Percentiles rank a stretch among this genome's conserved stretches.
Conservation (phyloP, 2,329 filamentous ascomycete genomes). For the Diaporthe sp. region DNA sequence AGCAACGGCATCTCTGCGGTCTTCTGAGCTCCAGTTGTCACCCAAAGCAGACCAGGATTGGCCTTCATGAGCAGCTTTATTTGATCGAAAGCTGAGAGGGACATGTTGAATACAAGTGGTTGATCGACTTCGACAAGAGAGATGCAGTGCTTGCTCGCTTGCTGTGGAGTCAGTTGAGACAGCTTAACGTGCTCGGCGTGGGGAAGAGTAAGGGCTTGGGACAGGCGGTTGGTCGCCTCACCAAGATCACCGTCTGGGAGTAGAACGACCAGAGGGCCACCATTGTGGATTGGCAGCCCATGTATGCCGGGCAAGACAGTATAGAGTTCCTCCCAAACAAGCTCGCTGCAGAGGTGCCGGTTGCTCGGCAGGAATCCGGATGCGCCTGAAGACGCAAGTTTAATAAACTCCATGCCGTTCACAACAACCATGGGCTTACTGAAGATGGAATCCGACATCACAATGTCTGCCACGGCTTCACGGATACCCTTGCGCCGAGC, state of each 20-base stretch:
- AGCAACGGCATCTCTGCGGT: constrained; percentile 47
- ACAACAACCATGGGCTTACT: constrained; percentile 52
- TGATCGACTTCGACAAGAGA: constrained; percentile 57
- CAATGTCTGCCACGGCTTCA: constrained; percentile 54
- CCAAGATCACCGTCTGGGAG: constrained; percentile 26
- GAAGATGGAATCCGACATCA: constrained; percentile 51
- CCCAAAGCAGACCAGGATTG: constrained; percentile 57
- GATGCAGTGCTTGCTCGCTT: constrained; percentile 49
- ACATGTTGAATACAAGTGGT: constrained; percentile 52
- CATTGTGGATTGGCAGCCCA: constrained; percentile 39
- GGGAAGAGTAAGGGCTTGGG: constrained; percentile 33
- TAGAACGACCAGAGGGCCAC: constrained; percentile 45
- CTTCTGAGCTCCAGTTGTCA: constrained; percentile 55
- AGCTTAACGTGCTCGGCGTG: constrained; percentile 47
- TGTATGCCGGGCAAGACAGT: constrained; percentile 41
- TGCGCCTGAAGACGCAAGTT: constrained; percentile 44
- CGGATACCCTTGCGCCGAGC: constrained; percentile 48
- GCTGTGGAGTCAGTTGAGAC: constrained; percentile 46
- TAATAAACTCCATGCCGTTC: constrained; percentile 56
- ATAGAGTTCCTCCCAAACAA: constrained; percentile 55
- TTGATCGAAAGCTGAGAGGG: constrained; percentile 48
- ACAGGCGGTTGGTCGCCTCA: background rate
- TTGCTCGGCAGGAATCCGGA: constrained; percentile 58
- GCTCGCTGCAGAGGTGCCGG: constrained; percentile 59
- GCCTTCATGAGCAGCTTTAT: constrained; percentile 52